Percentiles rank a stretch among this genome's conserved stretches.
phyloP scores from a whole-genome alignment of 2,329 filamentous ascomycete genomes.

The Ceratocystis destructans region DNA sequence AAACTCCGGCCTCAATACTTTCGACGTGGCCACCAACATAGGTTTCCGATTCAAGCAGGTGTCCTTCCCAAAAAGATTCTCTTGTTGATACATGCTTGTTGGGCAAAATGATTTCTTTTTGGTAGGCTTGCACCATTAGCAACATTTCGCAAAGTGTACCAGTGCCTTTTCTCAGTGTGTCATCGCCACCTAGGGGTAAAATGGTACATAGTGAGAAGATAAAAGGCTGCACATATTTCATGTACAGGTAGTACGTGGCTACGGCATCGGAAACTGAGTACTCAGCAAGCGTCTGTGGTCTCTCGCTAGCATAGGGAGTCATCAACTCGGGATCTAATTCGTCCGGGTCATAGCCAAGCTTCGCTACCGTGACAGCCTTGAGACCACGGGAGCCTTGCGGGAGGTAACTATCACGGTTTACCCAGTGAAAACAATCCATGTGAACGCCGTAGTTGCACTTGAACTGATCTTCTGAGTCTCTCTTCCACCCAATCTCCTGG shows the following conservation, averaged over 20 bases:
- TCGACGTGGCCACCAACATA: constrained; percentile 98
- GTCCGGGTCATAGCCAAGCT: constrained; percentile 95
- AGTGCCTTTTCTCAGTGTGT: constrained; percentile 86
- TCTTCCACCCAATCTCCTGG: constrained; percentile 91
- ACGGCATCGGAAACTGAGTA: constrained; percentile 99
- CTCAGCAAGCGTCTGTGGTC: constrained; percentile 86
- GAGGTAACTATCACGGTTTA: constrained; percentile 94
- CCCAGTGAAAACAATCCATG: constrained; percentile 99
- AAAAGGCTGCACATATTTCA: constrained; percentile 99
- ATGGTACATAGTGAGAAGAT: constrained; percentile 98
- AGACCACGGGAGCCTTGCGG: constrained; percentile 93
- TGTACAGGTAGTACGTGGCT: constrained; percentile 96
- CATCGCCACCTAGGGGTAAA: constrained; percentile 81
- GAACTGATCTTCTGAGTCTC: constrained; percentile 90
- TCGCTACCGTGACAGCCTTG: constrained; percentile 94
- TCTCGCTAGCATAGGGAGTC: constrained; percentile 80
- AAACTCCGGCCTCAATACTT: constrained; percentile 96
- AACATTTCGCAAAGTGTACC: constrained; percentile 99
- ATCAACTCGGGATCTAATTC: constrained; percentile 95
- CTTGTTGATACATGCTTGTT: constrained; percentile 90
- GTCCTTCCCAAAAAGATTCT: constrained; percentile 92
- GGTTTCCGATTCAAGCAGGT: constrained; percentile 89
- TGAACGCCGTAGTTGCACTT: constrained; percentile 93
- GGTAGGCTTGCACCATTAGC: constrained; percentile 94
- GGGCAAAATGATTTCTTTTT: constrained; percentile 79